Evolutionary conservation across 306 rosid genomes (phyloP).

Genomic region (Bauhinia variegata): DNA sequence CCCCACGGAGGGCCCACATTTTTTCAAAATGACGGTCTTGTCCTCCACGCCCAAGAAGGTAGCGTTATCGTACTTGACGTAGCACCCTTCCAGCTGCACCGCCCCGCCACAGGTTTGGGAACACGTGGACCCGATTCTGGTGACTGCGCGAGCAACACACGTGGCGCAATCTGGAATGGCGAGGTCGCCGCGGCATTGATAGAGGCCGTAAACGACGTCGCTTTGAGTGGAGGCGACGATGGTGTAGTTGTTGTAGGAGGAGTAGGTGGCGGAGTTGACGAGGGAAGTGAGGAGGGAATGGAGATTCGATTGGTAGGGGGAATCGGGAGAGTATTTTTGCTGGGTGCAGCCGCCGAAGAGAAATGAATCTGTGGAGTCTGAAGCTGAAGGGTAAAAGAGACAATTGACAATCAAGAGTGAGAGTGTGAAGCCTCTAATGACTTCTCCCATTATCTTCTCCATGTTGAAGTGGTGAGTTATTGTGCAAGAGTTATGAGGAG

Average conservation of each 20-base stretch:
- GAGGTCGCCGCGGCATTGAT: conserved; percentile 94
- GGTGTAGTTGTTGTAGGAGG: conserved; percentile 83
- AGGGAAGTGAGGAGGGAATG: conserved; percentile 88
- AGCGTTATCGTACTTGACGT: conserved; percentile 76
- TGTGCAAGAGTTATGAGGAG: too few relatives aligned
- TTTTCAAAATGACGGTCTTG: conserved; percentile 71
- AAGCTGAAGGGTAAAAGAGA: too few relatives aligned
- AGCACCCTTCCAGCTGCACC: conserved; percentile 82
- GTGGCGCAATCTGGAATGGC: conserved; percentile 85
- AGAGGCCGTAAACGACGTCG: conserved; percentile 70
- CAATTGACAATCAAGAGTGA: too few relatives aligned
- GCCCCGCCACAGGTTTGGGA: conserved; percentile 64
- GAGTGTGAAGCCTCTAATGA: too few relatives aligned
- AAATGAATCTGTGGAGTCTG: too few relatives aligned
- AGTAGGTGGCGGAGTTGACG: conserved; percentile 86
- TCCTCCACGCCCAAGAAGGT: conserved; percentile 76
- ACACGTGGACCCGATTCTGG: conserved; percentile 57
- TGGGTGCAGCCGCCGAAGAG: too few relatives aligned
- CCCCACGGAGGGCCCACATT: conserved; percentile 76
- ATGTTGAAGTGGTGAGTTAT: too few relatives aligned
- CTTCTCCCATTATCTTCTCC: too few relatives aligned
- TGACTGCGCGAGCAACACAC: conserved; percentile 58
- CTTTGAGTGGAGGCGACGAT: conserved; percentile 49
- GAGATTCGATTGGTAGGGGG: conserved; percentile 48
- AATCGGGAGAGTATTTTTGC: too few relatives aligned